Conservation (phyloP, 2,329 filamentous ascomycete species). For the Zarea fungicola region DNA sequence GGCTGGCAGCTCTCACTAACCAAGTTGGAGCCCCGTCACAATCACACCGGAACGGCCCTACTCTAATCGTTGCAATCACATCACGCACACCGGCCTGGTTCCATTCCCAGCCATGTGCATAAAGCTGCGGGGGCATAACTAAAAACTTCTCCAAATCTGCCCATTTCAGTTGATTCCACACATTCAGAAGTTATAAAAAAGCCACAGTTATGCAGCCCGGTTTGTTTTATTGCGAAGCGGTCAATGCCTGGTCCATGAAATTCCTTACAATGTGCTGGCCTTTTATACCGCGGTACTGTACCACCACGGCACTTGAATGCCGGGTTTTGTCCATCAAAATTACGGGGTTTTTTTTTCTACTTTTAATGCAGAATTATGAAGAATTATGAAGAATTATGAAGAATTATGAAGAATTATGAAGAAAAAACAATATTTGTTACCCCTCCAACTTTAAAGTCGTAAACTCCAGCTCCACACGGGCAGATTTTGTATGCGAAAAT, state of each 20-base stretch:
- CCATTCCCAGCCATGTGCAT: neutral
- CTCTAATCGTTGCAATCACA: constrained; percentile 8
- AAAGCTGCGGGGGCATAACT: neutral
- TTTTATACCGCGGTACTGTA: neutral
- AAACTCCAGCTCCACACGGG: too few relatives aligned
- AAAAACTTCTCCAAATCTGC: neutral
- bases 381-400: too few relatives aligned
- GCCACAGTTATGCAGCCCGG: constrained; percentile 2
- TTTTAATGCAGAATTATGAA: too few relatives aligned
- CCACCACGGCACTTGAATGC: too few relatives aligned
- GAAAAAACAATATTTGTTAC: too few relatives aligned
- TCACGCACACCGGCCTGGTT: neutral
- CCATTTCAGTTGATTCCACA: neutral
- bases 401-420: too few relatives aligned
- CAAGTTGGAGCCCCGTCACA: neutral
- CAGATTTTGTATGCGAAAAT: too few relatives aligned
- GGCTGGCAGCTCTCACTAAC: too few relatives aligned
- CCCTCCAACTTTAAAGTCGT: too few relatives aligned
- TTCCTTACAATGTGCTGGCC: neutral
- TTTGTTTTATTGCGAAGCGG: neutral
- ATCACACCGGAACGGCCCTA: constrained; percentile 5
- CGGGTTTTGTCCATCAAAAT: too few relatives aligned
- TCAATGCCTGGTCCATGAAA: neutral
- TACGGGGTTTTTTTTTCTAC: too few relatives aligned
- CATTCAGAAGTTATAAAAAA: neutral